Conservation (phyloP, 139 green algal genomes). For the Chlorella ohadii region DNA sequence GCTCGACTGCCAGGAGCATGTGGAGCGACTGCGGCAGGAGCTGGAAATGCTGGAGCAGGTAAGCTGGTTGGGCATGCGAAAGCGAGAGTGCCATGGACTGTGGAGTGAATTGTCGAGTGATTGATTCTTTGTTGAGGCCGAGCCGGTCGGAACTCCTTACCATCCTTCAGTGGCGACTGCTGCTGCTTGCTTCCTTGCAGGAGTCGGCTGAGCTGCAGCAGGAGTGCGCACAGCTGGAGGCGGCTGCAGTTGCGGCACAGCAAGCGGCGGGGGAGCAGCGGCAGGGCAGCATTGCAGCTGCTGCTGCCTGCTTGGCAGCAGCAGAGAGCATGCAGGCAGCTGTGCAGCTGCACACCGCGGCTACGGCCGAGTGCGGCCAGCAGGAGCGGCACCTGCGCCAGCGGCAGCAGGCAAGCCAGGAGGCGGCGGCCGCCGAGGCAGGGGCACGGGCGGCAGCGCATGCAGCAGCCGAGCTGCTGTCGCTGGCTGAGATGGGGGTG, state of each 20-base stretch:
- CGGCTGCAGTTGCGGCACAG: not conserved
- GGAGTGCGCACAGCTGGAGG: not conserved
- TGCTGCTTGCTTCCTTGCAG: not conserved
- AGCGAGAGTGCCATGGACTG: no score
- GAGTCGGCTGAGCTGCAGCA: constrained; percentile 11
- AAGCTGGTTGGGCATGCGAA: not conserved
- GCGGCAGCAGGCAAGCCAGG: not conserved
- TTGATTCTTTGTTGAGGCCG: no score
- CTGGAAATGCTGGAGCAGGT: constrained; percentile 22
- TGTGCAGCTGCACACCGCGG: not conserved
- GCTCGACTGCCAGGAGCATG: constrained; percentile 17
- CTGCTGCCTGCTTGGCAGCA: not conserved
- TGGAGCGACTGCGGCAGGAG: not conserved
- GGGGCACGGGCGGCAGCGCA: constrained; percentile 13
- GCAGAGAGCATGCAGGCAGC: constrained; percentile 17
- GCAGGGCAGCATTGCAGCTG: not conserved
- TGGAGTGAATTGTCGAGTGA: no score
- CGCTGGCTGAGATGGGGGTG: not conserved
- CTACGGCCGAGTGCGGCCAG: not conserved
- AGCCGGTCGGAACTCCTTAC: no score
- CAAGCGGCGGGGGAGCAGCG: not conserved
- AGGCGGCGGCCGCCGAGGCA: not conserved
- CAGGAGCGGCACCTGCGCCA: constrained; percentile 7
- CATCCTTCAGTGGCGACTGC: no score
- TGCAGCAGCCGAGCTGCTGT: not conserved